Percentiles rank a stretch among this genome's conserved stretches.
Evolutionary conservation across 1,139 yeast genomes (phyloP).

Genomic region (Geotrichum carabidarum): DNA sequence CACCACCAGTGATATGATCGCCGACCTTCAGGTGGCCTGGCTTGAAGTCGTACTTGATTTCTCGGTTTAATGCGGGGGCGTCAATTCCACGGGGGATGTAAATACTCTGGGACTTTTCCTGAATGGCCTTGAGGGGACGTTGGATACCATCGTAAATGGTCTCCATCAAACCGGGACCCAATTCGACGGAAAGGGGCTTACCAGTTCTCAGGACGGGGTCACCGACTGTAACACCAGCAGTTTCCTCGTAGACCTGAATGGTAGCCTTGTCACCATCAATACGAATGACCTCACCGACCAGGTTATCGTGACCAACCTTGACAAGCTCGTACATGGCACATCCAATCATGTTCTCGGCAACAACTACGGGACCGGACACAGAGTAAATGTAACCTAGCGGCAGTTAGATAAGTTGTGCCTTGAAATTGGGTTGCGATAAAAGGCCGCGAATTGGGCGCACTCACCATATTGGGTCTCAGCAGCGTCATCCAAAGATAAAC

Average conservation of each 20-base stretch:
- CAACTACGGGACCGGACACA: constrained; percentile 95
- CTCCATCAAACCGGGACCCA: constrained; percentile 99
- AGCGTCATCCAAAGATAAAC: constrained; percentile 72
- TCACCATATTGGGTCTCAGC: constrained; percentile 78
- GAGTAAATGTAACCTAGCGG: constrained; percentile 56
- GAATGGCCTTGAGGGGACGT: constrained; percentile 92
- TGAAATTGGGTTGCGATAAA: too few species aligned
- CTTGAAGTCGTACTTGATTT: constrained; percentile 74
- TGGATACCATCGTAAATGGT: constrained; percentile 98
- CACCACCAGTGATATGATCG: constrained; percentile 98
- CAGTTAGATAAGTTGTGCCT: neutral
- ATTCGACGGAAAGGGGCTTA: constrained; percentile 93
- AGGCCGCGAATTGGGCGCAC: neutral
- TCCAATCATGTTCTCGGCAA: constrained; percentile 98
- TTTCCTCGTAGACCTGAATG: constrained; percentile 97
- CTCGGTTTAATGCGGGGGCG: constrained; percentile 87
- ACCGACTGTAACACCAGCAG: constrained; percentile 98
- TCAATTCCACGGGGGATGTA: constrained; percentile 98
- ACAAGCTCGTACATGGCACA: constrained; percentile 98
- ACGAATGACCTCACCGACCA: constrained; percentile 97
- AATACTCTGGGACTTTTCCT: constrained; percentile 78
- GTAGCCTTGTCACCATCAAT: constrained; percentile 95
- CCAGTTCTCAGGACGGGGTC: constrained; percentile 98
- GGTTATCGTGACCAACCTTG: constrained; percentile 92
- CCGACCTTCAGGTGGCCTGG: constrained; percentile 81